A percentile compares a stretch with the other conserved stretches of the same genome.
Evolutionary conservation across 805 yeast genomes (phyloP).

Genomic region (Priceomyces castillae): DNA sequence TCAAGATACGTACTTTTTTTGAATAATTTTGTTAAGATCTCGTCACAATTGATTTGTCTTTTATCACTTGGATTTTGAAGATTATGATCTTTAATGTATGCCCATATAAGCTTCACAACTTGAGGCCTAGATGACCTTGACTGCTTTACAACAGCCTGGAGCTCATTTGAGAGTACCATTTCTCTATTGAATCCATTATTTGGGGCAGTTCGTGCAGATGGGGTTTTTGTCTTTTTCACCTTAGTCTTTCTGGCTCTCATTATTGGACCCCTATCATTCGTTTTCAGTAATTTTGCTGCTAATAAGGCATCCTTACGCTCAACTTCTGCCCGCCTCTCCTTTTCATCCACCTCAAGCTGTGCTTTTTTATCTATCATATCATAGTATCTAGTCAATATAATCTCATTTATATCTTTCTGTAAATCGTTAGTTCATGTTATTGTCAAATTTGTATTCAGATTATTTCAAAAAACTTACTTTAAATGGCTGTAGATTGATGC

Average conservation of each 20-base stretch:
- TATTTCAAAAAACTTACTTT: slow-evolving; percentile 33
- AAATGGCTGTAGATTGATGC: slow-evolving; percentile 47
- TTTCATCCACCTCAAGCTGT: slow-evolving; percentile 19
- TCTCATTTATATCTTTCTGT: slow-evolving; percentile 56
- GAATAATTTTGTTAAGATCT: slow-evolving; percentile 52
- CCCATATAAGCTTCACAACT: slow-evolving; percentile 69
- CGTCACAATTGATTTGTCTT: slow-evolving; percentile 65
- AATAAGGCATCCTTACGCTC: slow-evolving; percentile 49
- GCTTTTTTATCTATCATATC: slow-evolving; percentile 41
- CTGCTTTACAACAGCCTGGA: slow-evolving; percentile 46
- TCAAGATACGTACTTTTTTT: slow-evolving; percentile 47
- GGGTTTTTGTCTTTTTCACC: slow-evolving; percentile 12
- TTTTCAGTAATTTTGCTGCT: slow-evolving; percentile 49
- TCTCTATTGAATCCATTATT: slow-evolving; percentile 43
- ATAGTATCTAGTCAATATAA: slow-evolving; percentile 59
- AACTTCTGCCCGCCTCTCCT: slow-evolving; percentile 29
- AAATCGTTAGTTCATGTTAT: slow-evolving; percentile 15
- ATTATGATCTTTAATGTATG: slow-evolving; percentile 57
- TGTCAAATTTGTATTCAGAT: not conserved
- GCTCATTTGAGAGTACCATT: slow-evolving; percentile 47
- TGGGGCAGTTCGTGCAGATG: slow-evolving; percentile 18
- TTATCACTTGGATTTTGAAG: slow-evolving; percentile 68
- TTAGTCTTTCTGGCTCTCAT: slow-evolving; percentile 16
- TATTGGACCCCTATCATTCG: slow-evolving; percentile 19
- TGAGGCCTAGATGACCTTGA: slow-evolving; percentile 59